phyloP scores from a whole-genome alignment of 2,329 filamentous ascomycete genomes.

The Fusarium sp. region DNA sequence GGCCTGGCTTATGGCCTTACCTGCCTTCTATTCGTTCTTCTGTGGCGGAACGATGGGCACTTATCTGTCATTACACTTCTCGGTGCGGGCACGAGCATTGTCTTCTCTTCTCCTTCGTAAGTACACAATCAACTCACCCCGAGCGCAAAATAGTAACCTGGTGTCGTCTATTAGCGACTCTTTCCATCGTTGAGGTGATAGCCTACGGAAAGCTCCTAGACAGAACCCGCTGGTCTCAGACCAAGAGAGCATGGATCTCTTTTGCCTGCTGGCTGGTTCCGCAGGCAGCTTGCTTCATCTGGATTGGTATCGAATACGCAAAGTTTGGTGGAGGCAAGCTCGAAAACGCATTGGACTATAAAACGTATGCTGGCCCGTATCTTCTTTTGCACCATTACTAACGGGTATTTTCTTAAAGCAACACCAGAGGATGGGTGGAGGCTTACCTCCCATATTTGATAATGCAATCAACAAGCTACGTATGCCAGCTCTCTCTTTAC shows the following conservation, averaged over 20 bases:
- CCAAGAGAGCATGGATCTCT: background rate
- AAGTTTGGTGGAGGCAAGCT: background rate
- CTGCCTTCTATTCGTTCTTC: slow-evolving; percentile 4
- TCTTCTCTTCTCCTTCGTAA: background rate
- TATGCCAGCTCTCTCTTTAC: background rate
- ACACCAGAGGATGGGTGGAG: background rate
- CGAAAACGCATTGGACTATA: background rate
- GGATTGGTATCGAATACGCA: background rate
- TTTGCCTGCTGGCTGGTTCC: background rate
- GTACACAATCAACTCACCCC: accelerated
- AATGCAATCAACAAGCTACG: background rate
- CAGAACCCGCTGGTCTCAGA: background rate
- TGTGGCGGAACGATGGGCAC: slow-evolving; percentile 3
- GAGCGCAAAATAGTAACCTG: background rate
- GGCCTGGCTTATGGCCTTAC: background rate
- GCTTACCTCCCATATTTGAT: slow-evolving; percentile 1
- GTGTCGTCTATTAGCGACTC: accelerated
- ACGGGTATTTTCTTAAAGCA: accelerated
- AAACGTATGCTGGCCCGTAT: background rate
- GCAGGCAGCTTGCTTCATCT: background rate
- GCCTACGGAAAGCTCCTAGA: background rate
- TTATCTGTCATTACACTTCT: background rate
- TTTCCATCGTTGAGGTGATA: background rate
- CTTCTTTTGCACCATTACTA: background rate
- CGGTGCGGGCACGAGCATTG: background rate